Evolutionary conservation across 306 rosid species (phyloP).

Genomic region (Glycine soja): DNA sequence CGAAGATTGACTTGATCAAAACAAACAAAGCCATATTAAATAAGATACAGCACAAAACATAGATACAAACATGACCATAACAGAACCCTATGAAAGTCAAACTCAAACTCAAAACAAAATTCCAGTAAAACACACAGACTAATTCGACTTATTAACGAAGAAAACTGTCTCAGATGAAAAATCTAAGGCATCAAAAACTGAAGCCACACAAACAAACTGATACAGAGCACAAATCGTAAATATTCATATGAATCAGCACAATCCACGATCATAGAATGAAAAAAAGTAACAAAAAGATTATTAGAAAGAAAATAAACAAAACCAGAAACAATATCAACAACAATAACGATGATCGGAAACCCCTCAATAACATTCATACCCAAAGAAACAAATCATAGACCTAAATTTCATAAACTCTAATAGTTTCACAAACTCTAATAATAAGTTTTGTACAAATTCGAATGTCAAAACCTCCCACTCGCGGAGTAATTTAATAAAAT

Average conservation of each 20-base stretch:
- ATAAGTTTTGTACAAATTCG: not conserved
- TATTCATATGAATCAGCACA: conserved; percentile 9
- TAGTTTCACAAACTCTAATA: not conserved
- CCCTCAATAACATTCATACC: not conserved
- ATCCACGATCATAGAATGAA: not conserved
- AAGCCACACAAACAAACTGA: conserved; percentile 4
- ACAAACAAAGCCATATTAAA: not conserved
- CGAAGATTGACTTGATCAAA: conserved; percentile 8
- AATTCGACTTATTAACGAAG: not conserved
- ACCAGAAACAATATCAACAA: not conserved
- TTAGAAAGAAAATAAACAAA: not conserved
- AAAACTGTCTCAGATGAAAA: not conserved
- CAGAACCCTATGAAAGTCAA: conserved; percentile 2
- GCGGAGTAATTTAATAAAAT: not conserved
- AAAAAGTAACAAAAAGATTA: not conserved
- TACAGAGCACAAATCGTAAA: not conserved
- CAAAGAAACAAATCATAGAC: not conserved
- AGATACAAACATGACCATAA: not conserved
- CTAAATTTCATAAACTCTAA: conserved; percentile 7
- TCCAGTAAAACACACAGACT: not conserved
- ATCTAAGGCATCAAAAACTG: not conserved
- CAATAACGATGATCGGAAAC: conserved; percentile 1
- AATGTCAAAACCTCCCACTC: not conserved
- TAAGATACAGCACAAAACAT: not conserved
- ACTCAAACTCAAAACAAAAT: not conserved